phyloP scores from a whole-genome alignment of 2,329 filamentous ascomycete genomes.

The Dactylellina leptospora region DNA sequence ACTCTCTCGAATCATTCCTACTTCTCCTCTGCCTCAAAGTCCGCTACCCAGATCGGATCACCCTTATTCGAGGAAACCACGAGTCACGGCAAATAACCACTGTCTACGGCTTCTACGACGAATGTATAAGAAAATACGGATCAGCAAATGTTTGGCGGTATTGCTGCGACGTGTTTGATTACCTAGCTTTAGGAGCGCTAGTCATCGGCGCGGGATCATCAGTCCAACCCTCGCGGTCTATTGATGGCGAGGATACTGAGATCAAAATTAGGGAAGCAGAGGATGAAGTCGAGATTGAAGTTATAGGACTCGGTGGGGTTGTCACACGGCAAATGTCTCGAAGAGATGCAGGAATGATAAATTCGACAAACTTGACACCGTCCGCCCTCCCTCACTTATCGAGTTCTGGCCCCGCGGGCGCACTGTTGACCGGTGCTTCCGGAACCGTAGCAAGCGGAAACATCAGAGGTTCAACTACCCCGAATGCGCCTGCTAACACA shows the following conservation, averaged over 20 bases:
- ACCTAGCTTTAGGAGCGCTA: constrained; percentile 87
- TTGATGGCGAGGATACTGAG: constrained; percentile 45
- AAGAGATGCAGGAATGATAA: constrained; percentile 76
- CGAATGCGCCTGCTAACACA: constrained; percentile 61
- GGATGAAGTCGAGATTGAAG: constrained; percentile 88
- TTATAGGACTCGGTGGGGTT: constrained; percentile 66
- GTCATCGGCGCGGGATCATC: constrained; percentile 82
- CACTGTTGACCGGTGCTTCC: constrained; percentile 64
- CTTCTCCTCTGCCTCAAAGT: constrained; percentile 96
- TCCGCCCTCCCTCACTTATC: constrained; percentile 52
- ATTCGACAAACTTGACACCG: constrained; percentile 40
- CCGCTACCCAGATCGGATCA: constrained; percentile 95
- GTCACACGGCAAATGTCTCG: constrained; percentile 60
- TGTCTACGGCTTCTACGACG: constrained; percentile 98
- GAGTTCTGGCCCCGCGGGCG: constrained; percentile 55
- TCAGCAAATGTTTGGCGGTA: constrained; percentile 97
- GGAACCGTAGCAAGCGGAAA: constrained; percentile 63
- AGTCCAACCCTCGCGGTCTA: constrained; percentile 67
- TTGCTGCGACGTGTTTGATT: constrained; percentile 98
- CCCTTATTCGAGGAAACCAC: constrained; percentile 92
- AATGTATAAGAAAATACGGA: constrained; percentile 94
- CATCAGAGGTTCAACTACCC: constrained; percentile 19
- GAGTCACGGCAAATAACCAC: constrained; percentile 97
- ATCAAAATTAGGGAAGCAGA: constrained; percentile 64
- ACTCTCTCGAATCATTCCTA: constrained; percentile 95